Evolutionary conservation across 108 stramenopile species (phyloP).

Genomic region (Cyclostephanos tholiformis): DNA sequence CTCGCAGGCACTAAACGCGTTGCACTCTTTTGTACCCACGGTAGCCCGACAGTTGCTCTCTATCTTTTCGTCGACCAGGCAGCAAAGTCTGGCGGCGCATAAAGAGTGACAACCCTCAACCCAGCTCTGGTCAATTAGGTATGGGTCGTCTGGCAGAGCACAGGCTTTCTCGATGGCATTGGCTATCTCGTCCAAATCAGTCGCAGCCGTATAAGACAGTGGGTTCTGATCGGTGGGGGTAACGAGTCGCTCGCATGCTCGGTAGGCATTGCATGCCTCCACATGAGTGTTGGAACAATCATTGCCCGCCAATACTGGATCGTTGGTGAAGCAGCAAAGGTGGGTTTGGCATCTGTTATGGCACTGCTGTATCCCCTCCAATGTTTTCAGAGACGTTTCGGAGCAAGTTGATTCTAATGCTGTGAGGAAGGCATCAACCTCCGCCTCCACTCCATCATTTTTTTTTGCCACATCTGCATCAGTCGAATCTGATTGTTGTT

Average conservation of each 20-base stretch:
- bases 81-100: slow-evolving; percentile 18
- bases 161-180: slow-evolving; percentile 10
- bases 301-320: slow-evolving; percentile 7
- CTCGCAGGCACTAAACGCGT: background rate
- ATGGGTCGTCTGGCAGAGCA: slow-evolving; percentile 4
- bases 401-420: slow-evolving; percentile 22
- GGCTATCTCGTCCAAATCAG: background rate
- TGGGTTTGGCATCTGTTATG: slow-evolving; percentile 30
- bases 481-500: background rate
- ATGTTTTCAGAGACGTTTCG: slow-evolving; percentile 15
- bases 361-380: slow-evolving; percentile 13
- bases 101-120: slow-evolving; percentile 11
- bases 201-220: background rate
- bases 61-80: slow-evolving; percentile 10
- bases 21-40: slow-evolving; percentile 17
- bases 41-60: slow-evolving; percentile 14
- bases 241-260: slow-evolving; percentile 18
- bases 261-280: slow-evolving; percentile 19
- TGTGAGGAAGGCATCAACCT: slow-evolving; percentile 9
- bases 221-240: slow-evolving; percentile 10
- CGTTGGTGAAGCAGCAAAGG: slow-evolving; percentile 28
- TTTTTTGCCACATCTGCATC: slow-evolving; percentile 2
- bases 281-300: slow-evolving; percentile 5
- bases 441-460: background rate
- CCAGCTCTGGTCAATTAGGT: background rate